phyloP scores from a whole-genome alignment of 2,329 filamentous ascomycete genomes.

The Neocatenulostroma microsporum region DNA sequence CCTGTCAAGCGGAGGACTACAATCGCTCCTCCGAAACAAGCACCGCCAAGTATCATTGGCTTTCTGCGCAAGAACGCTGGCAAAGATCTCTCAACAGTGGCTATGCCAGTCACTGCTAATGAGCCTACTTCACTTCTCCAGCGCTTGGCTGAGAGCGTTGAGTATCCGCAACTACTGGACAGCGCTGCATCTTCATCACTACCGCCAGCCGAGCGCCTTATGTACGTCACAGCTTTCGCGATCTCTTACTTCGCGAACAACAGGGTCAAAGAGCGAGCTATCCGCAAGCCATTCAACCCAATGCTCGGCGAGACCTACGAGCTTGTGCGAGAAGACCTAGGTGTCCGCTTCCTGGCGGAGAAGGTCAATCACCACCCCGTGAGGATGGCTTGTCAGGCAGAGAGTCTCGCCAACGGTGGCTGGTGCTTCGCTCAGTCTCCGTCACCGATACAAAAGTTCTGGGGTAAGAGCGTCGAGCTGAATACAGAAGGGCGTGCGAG shows the following conservation, averaged over 20 bases:
- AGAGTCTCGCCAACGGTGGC: constrained; percentile 49
- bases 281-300: constrained; percentile 95
- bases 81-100: constrained; percentile 92
- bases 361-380: constrained; percentile 93
- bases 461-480: constrained; percentile 93
- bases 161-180: constrained; percentile 81
- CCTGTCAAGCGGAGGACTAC: constrained; percentile 58
- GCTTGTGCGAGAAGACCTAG: constrained; percentile 76
- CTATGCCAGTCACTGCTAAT: constrained; percentile 95
- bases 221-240: constrained; percentile 85
- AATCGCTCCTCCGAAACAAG: constrained; percentile 64
- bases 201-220: constrained; percentile 59
- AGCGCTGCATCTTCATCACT: constrained; percentile 49
- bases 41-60: constrained; percentile 83
- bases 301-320: constrained; percentile 95
- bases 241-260: constrained; percentile 75
- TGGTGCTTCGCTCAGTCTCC: constrained; percentile 89
- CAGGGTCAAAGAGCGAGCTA: constrained; percentile 80
- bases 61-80: constrained; percentile 96
- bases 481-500: constrained; percentile 84
- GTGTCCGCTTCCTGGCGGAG: constrained; percentile 86
- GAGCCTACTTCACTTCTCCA: constrained; percentile 86
- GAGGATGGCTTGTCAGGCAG: constrained; percentile 85
- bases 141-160: constrained; percentile 79
- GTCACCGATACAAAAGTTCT: constrained; percentile 90